These are phyloP conservation scores for Aegilops bicornis DNA, from an alignment of 176 grass and related monocot genomes.

Conservation along the genomic window DNA sequence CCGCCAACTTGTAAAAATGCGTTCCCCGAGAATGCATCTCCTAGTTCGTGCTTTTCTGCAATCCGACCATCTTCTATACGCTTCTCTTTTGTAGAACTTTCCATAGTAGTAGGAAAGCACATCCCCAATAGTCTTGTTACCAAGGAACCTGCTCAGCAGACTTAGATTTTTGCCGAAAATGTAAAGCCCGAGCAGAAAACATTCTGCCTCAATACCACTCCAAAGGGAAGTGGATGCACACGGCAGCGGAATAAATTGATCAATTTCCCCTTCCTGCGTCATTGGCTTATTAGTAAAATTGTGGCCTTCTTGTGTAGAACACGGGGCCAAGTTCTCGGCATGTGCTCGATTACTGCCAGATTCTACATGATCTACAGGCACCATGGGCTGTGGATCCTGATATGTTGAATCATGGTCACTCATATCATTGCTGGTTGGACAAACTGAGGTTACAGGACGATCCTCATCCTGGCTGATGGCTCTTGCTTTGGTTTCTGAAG, in stretches of 20 bases:
- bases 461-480: not conserved
- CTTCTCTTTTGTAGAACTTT: conserved; percentile 59
- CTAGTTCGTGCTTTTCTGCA: conserved; percentile 62
- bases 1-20: conserved; percentile 86
- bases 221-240: conserved; percentile 44
- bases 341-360: conserved; percentile 7
- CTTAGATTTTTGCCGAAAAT: conserved; percentile 84
- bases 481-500: conserved; percentile 22
- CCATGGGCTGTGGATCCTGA: conserved; percentile 25
- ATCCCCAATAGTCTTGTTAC: conserved; percentile 61
- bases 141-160: conserved; percentile 52
- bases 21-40: conserved; percentile 75
- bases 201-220: conserved; percentile 55
- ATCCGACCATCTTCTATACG: conserved; percentile 50
- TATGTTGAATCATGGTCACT: conserved; percentile 3
- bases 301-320: conserved; percentile 16
- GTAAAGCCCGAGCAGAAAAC: conserved; percentile 88
- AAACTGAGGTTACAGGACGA: conserved; percentile 22
- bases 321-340: not conserved
- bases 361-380: conserved; percentile 16
- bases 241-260: conserved; percentile 54
- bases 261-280: conserved; percentile 12
- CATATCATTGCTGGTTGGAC: conserved; percentile 11
- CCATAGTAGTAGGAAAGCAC: conserved; percentile 81
- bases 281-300: conserved; percentile 12